phyloP scores from a whole-genome alignment of 306 rosid genomes.

The Benincasa hispida region DNA sequence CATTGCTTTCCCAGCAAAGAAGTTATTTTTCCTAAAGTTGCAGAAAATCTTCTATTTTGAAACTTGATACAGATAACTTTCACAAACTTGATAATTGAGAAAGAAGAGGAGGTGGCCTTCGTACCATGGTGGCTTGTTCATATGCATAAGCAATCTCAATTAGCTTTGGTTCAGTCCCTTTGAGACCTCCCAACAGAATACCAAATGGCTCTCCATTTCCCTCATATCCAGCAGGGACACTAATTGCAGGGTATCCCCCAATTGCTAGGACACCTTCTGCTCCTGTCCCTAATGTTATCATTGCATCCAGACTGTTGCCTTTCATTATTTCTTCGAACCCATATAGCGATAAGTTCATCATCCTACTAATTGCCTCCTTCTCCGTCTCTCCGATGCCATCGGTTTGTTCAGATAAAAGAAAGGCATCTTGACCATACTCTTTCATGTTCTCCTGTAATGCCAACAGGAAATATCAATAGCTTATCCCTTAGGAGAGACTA shows the following conservation, averaged over 20 bases:
- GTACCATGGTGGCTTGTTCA: constrained; percentile 24
- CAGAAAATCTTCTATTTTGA: background rate
- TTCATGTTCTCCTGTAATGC: constrained; percentile 15
- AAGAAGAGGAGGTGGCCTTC: constrained; percentile 18
- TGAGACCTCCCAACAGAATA: constrained; percentile 25
- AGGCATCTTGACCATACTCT: constrained; percentile 25
- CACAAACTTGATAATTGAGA: background rate
- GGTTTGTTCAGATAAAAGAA: constrained; percentile 15
- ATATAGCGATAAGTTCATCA: constrained; percentile 14
- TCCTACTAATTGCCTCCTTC: constrained; percentile 7
- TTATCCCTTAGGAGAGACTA: background rate
- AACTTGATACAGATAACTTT: background rate
- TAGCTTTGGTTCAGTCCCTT: constrained; percentile 27
- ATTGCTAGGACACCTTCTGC: constrained; percentile 20
- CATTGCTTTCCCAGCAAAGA: background rate
- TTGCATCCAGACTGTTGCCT: constrained; percentile 18
- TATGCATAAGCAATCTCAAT: constrained; percentile 31
- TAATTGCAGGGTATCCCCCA: constrained; percentile 33
- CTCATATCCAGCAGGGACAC: constrained; percentile 31
- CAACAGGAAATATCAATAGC: background rate
- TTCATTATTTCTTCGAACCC: constrained; percentile 32
- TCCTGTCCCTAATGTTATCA: constrained; percentile 21
- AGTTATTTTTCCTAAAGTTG: background rate
- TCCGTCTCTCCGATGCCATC: constrained; percentile 14
- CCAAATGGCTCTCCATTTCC: constrained; percentile 24